These are phyloP conservation scores for Smittium mucronatum DNA, from an alignment of 371 early-diverging fungal species.

Conservation along the genomic window DNA sequence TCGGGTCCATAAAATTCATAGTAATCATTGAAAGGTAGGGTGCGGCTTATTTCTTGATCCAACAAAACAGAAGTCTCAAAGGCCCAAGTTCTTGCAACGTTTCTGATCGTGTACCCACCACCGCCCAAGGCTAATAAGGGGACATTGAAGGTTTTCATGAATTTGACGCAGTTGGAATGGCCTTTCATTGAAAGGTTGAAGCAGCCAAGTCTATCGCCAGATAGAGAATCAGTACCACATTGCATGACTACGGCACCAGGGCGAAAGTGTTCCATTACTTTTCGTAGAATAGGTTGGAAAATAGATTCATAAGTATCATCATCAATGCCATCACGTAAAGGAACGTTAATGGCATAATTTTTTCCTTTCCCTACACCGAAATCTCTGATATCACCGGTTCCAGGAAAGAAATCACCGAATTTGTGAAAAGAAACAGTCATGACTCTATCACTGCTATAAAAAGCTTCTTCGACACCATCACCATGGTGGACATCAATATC, in stretches of 20 bases:
- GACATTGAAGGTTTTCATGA: conserved; percentile 81
- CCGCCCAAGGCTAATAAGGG: conserved; percentile 96
- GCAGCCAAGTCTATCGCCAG: conserved; percentile 96
- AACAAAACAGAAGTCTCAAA: conserved; percentile 93
- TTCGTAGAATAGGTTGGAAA: conserved; percentile 80
- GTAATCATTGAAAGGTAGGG: conserved; percentile 89
- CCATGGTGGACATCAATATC: conserved; percentile 99
- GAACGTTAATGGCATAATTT: conserved; percentile 93
- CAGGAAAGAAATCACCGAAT: conserved; percentile 98
- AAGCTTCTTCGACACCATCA: conserved; percentile 99
- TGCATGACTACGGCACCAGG: conserved; percentile 98
- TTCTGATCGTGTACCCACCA: conserved; percentile 98
- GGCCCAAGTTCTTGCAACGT: conserved; percentile 96
- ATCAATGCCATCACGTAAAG: conserved; percentile 93
- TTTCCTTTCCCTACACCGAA: conserved; percentile 78
- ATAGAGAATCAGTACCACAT: conserved; percentile 98
- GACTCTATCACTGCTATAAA: conserved; percentile 97
- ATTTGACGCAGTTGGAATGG: conserved; percentile 80
- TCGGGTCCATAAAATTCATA: conserved; percentile 92
- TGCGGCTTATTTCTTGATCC: conserved; percentile 56
- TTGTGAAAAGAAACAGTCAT: conserved; percentile 99
- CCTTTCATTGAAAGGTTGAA: conserved; percentile 94
- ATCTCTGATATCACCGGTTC: conserved; percentile 86
- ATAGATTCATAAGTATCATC: conserved; percentile 84
- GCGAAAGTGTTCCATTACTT: conserved; percentile 85